Conservation (phyloP, 371 early-diverging fungal species). For the Smittium culicis region DNA sequence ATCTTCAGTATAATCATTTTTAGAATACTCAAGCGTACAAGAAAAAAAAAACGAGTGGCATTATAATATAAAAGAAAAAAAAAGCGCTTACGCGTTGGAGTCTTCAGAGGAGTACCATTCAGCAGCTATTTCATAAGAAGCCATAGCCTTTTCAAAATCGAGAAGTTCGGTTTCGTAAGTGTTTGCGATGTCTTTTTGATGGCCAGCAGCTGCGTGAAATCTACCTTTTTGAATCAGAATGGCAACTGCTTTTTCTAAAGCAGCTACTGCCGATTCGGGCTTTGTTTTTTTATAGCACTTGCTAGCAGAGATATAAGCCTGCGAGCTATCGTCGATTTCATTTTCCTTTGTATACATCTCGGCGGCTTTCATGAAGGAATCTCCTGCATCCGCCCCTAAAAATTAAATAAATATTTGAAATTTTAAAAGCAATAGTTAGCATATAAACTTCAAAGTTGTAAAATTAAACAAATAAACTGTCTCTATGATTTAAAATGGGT, state of each 20-base stretch:
- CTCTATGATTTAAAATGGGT: too few relatives aligned
- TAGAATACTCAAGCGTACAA: too few relatives aligned
- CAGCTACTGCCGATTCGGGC: constrained; percentile 62
- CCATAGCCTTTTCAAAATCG: constrained; percentile 66
- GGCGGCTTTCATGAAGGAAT: too few relatives aligned
- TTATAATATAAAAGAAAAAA: constrained; percentile 77
- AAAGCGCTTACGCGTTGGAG: constrained; percentile 43
- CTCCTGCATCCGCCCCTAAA: too few relatives aligned
- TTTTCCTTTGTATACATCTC: too few relatives aligned
- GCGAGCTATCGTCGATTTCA: too few relatives aligned
- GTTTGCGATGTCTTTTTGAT: constrained; percentile 85
- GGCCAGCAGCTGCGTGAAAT: constrained; percentile 79
- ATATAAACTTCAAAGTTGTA: too few relatives aligned
- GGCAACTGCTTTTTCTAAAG: constrained; percentile 54
- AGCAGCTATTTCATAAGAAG: constrained; percentile 75
- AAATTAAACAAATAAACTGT: too few relatives aligned
- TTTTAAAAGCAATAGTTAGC: too few relatives aligned
- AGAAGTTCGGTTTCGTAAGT: constrained; percentile 78
- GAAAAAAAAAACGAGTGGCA: too few relatives aligned
- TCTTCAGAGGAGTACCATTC: constrained; percentile 85
- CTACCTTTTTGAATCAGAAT: constrained; percentile 70
- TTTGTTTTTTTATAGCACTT: constrained; percentile 70
- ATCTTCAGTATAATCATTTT: too few relatives aligned
- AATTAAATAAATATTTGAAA: too few relatives aligned
- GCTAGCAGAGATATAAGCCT: constrained; percentile 67